A percentile compares a stretch with the other conserved stretches of the same genome.
These are phyloP conservation scores for Tilletia horrida DNA, from an alignment of 1,284 basidiomycete species.

Conservation along the genomic window DNA sequence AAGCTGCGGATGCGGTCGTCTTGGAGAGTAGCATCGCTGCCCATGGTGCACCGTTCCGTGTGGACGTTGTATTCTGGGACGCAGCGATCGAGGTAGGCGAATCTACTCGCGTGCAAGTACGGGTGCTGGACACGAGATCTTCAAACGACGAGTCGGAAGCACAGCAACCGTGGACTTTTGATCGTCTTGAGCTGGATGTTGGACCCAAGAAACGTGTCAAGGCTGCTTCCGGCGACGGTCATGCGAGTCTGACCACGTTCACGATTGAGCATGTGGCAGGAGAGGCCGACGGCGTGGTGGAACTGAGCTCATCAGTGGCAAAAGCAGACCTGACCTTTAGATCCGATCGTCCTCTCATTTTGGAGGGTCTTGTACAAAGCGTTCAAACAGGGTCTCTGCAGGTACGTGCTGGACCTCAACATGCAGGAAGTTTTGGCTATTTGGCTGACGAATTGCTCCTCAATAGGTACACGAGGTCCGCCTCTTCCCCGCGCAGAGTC, in stretches of 20 bases:
- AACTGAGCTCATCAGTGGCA: background rate
- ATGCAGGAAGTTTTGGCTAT: no score
- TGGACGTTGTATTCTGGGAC: constrained; percentile 9
- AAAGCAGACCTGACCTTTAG: background rate
- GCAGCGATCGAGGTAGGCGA: constrained; percentile 1
- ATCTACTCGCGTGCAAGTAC: background rate
- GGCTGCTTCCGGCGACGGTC: background rate
- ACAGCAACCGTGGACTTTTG: background rate
- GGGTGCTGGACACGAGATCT: background rate
- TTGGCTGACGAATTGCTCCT: no score
- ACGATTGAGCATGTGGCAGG: constrained; percentile 1
- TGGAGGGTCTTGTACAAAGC: background rate
- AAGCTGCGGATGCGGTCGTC: background rate
- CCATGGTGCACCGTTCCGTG: constrained; percentile 1
- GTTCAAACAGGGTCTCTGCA: background rate
- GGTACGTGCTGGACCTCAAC: background rate
- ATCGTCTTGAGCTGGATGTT: background rate
- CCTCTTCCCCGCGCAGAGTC: background rate
- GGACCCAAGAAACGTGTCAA: background rate
- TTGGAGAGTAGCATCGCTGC: background rate
- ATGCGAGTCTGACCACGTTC: background rate
- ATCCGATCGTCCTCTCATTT: background rate
- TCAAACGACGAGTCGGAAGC: background rate
- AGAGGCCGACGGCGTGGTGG: background rate
- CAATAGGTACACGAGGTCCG: background rate